phyloP scores from a whole-genome alignment of 208 protist genomes.

The Crithidia sp. region DNA sequence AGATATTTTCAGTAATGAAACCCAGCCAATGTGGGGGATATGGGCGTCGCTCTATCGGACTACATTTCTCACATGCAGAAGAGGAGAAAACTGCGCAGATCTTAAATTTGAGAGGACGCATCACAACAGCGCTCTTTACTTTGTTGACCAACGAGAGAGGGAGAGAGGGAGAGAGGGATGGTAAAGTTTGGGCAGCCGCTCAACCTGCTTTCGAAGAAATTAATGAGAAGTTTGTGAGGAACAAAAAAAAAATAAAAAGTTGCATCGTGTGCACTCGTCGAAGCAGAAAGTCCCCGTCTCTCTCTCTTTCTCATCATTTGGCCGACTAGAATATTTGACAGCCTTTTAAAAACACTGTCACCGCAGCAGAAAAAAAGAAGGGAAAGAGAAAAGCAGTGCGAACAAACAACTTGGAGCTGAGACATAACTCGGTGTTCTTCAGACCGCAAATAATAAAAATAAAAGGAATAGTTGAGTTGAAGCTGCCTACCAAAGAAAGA shows the following conservation, averaged over 20 bases:
- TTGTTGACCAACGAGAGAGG: too few relatives aligned
- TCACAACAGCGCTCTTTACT: not conserved
- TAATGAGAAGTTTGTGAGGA: not conserved
- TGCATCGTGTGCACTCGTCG: conserved; percentile 22
- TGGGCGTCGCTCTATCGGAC: too few relatives aligned
- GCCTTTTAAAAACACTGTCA: not conserved
- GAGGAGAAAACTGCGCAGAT: too few relatives aligned
- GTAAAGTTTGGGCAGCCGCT: not conserved
- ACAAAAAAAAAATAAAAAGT: conserved; percentile 13
- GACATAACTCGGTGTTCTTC: not conserved
- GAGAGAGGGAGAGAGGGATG: not conserved
- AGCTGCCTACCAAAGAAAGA: not conserved
- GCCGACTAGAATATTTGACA: too few relatives aligned
- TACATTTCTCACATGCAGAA: too few relatives aligned
- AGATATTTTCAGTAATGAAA: too few relatives aligned
- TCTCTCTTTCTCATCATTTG: not conserved
- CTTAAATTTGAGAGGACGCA: not conserved
- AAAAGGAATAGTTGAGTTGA: not conserved
- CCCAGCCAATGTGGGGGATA: too few relatives aligned
- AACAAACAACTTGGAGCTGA: too few relatives aligned
- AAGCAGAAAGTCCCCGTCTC: conserved; percentile 10
- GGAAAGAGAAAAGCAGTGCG: not conserved
- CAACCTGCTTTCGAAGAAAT: conserved; percentile 16
- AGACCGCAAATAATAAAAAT: not conserved
- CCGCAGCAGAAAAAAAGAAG: not conserved